Conservation (phyloP, 768 basidiomycete species). For the Amanita phalloides region DNA sequence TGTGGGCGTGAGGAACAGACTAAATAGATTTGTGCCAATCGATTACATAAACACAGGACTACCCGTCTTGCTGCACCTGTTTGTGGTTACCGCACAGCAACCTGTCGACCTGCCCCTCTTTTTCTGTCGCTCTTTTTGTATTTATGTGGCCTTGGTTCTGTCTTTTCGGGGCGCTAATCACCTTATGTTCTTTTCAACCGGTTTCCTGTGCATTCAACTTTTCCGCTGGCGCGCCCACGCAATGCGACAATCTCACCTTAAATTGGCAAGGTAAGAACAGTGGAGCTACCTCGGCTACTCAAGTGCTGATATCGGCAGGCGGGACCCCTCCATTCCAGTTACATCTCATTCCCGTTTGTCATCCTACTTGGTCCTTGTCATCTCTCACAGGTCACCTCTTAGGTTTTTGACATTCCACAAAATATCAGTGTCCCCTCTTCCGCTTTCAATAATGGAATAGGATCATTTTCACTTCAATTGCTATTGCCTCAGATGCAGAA, state of each 20-base stretch:
- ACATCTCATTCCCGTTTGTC: conserved; percentile 37
- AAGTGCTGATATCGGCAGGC: conserved; percentile 25
- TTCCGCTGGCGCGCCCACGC: conserved; percentile 28
- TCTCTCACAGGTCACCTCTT: conserved; percentile 7
- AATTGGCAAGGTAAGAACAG: conserved; percentile 47
- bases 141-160: conserved; percentile 10
- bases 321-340: conserved; percentile 45
- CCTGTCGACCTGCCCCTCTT: conserved; percentile 7
- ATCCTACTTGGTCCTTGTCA: conserved; percentile 11
- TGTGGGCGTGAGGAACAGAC: not conserved
- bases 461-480: conserved; percentile 39
- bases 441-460: conserved; percentile 43
- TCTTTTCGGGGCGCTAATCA: conserved; percentile 9
- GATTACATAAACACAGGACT: not conserved
- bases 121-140: conserved; percentile 10
- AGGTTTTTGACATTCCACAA: conserved; percentile 44
- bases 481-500: conserved; percentile 25
- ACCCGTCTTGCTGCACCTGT: conserved; percentile 8
- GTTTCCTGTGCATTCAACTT: conserved; percentile 35
- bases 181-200: conserved; percentile 13
- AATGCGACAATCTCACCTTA: conserved; percentile 53
- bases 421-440: conserved; percentile 44
- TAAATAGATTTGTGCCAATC: not conserved
- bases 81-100: conserved; percentile 7
- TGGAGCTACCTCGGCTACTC: not conserved